Percentiles rank a stretch among this genome's conserved stretches.
These are phyloP conservation scores for Imleria badia DNA, from an alignment of 768 basidiomycete species.

Conservation along the genomic window DNA sequence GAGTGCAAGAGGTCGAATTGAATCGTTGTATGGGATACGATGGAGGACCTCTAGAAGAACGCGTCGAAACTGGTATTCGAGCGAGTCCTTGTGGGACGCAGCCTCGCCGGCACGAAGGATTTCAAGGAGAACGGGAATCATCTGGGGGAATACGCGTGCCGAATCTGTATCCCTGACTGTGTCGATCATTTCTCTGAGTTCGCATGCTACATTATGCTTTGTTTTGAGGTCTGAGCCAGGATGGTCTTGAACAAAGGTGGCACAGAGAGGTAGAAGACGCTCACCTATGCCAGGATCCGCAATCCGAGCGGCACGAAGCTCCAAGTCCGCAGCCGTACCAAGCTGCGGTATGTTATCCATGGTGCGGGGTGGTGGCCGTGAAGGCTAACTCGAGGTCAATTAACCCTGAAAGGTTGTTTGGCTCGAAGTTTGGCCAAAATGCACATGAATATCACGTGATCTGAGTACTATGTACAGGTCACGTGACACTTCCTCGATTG, in stretches of 20 bases:
- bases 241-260: background rate
- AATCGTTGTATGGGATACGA: conserved; percentile 80
- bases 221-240: conserved; percentile 60
- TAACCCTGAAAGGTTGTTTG: conserved; percentile 36
- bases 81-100: conserved; percentile 61
- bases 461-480: background rate
- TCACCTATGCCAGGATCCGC: conserved; percentile 73
- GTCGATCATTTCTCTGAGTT: conserved; percentile 81
- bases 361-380: conserved; percentile 5
- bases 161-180: conserved; percentile 75
- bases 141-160: conserved; percentile 63
- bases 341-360: conserved; percentile 48
- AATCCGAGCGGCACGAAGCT: conserved; percentile 68
- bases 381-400: background rate
- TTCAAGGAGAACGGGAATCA: conserved; percentile 73
- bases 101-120: conserved; percentile 69
- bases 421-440: conserved; percentile 26
- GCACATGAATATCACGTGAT: conserved; percentile 36
- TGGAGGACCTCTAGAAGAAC: conserved; percentile 87
- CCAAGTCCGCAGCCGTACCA: conserved; percentile 57
- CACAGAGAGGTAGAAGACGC: conserved; percentile 11
- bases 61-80: conserved; percentile 82
- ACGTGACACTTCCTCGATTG: too few relatives aligned
- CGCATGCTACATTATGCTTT: conserved; percentile 68
- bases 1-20: conserved; percentile 64